phyloP scores from a whole-genome alignment of 495 filamentous ascomycete species.

The Neurospora sp. region DNA sequence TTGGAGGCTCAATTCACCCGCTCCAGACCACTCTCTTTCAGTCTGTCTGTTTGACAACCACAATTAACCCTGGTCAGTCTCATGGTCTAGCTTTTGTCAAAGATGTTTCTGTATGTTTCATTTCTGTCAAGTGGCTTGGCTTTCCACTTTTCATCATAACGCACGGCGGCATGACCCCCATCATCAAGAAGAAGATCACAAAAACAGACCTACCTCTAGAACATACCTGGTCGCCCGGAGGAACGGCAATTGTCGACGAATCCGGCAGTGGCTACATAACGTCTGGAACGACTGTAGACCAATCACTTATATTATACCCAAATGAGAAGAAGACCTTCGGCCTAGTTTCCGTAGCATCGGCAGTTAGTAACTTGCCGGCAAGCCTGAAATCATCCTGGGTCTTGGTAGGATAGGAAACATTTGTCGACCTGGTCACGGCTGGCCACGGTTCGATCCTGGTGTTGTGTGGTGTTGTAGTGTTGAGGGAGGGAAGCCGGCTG shows the following conservation, averaged over 20 bases:
- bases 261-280: constrained; percentile 29
- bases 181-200: background rate
- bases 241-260: constrained; percentile 30
- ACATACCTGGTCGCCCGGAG: constrained; percentile 18
- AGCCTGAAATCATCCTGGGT: constrained; percentile 12
- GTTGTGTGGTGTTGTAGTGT: background rate
- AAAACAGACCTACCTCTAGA: background rate
- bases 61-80: background rate
- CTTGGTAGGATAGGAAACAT: background rate
- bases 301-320: constrained; percentile 31
- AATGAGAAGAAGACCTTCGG: constrained; percentile 25
- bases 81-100: background rate
- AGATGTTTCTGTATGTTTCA: background rate
- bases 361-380: constrained; percentile 19
- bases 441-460: background rate
- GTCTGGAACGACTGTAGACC: constrained; percentile 17
- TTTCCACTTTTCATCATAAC: background rate
- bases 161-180: background rate
- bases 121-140: background rate
- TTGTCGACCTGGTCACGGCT: constrained; percentile 8
- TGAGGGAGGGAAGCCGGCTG: background rate
- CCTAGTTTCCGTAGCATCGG: constrained; percentile 32
- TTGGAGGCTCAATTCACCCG: constrained; percentile 9
- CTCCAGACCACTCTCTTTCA: background rate
- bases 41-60: background rate